phyloP scores from a whole-genome alignment of 306 rosid genomes.

The Sechiopsis laciniata region DNA sequence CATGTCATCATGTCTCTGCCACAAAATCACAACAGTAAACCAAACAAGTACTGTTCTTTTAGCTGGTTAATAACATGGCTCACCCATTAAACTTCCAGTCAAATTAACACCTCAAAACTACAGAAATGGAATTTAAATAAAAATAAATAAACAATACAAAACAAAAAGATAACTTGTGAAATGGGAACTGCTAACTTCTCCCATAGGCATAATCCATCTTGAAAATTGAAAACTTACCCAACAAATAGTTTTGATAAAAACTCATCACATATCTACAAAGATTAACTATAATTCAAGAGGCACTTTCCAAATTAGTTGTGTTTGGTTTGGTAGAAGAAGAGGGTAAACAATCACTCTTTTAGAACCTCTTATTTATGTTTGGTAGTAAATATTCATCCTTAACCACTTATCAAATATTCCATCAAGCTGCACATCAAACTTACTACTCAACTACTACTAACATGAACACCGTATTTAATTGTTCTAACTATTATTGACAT shows the following conservation, averaged over 20 bases:
- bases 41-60: background rate
- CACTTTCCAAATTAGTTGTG: too few relatives aligned
- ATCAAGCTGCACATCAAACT: too few relatives aligned
- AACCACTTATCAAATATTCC: too few relatives aligned
- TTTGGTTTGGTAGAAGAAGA: too few relatives aligned
- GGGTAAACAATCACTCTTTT: too few relatives aligned
- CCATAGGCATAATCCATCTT: background rate
- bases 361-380: too few relatives aligned
- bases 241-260: background rate
- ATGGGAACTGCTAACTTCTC: background rate
- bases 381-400: too few relatives aligned
- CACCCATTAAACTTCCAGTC: background rate
- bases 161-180: background rate
- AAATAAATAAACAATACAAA: too few relatives aligned
- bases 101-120: background rate
- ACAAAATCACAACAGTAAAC: conserved; percentile 21
- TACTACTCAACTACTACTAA: too few relatives aligned
- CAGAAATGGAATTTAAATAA: too few relatives aligned
- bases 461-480: too few relatives aligned
- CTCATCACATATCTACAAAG: background rate
- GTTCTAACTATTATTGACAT: too few relatives aligned
- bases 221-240: background rate
- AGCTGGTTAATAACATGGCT: background rate
- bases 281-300: background rate
- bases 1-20: conserved; percentile 20